phyloP scores from a whole-genome alignment of 371 early-diverging fungal species.

The Cokeromyces recurvatus region DNA sequence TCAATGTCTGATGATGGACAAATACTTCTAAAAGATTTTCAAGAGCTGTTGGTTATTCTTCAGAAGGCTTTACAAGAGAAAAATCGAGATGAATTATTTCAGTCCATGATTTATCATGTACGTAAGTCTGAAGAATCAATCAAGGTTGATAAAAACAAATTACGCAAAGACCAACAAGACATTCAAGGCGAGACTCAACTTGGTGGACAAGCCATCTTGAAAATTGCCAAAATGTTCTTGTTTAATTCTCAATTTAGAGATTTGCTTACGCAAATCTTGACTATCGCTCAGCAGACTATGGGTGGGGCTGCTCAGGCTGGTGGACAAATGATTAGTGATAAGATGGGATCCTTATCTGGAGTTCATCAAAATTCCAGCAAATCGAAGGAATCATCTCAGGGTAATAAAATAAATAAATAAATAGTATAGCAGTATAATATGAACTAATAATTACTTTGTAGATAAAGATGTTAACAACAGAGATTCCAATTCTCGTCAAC shows the following conservation, averaged over 20 bases:
- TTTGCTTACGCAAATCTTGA: constrained; percentile 1
- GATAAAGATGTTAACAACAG: too few relatives aligned
- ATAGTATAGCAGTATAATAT: too few relatives aligned
- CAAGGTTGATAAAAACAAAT: background rate
- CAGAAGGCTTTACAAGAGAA: constrained; percentile 42
- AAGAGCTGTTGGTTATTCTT: constrained; percentile 33
- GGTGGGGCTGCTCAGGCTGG: background rate
- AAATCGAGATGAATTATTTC: constrained; percentile 55
- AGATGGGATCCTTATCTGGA: too few relatives aligned
- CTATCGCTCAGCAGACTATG: constrained; percentile 4
- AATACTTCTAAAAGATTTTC: constrained; percentile 36
- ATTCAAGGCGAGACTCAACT: background rate
- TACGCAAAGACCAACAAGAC: background rate
- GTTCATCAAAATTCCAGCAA: too few relatives aligned
- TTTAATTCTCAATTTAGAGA: constrained; percentile 7
- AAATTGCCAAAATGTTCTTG: constrained; percentile 1
- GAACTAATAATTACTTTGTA: too few relatives aligned
- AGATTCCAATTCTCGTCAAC: too few relatives aligned
- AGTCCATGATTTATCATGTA: constrained; percentile 48
- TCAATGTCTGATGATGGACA: constrained; percentile 42
- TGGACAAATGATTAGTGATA: background rate
- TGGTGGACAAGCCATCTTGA: background rate
- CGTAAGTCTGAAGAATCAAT: background rate
- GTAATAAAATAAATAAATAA: too few relatives aligned
- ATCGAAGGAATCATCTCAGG: too few relatives aligned